Evolutionary conservation across 495 filamentous ascomycete genomes (phyloP).

Genomic region (Aspergillus cavernicola): DNA sequence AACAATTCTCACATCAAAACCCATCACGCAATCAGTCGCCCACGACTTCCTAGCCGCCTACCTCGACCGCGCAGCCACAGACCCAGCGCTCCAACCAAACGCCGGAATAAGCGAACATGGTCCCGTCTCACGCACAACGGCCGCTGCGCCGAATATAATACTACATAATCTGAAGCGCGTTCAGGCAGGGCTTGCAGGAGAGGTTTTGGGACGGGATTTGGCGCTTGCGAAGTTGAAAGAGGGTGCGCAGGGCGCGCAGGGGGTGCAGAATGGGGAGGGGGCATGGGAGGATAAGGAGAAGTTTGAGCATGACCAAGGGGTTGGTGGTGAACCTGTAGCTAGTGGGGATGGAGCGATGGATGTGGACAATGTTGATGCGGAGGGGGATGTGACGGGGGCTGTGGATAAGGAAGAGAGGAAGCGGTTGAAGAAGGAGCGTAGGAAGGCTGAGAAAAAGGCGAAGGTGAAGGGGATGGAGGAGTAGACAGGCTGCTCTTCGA

Average conservation of each 20-base stretch:
- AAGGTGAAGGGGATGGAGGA: constrained; percentile 36
- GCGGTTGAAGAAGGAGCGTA: constrained; percentile 49
- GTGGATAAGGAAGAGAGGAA: constrained; percentile 50
- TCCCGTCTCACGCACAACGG: constrained; percentile 50
- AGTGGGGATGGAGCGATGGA: constrained; percentile 23
- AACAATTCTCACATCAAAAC: constrained; percentile 37
- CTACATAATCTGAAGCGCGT: constrained; percentile 65
- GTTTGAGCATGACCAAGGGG: constrained; percentile 40
- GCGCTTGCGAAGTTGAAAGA: constrained; percentile 36
- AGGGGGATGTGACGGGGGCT: constrained; percentile 17
- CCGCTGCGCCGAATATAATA: constrained; percentile 51
- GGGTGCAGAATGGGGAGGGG: constrained; percentile 19
- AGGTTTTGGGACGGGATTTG: constrained; percentile 50
- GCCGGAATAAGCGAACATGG: constrained; percentile 59
- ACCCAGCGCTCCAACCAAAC: constrained; percentile 65
- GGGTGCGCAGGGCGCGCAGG: constrained; percentile 28
- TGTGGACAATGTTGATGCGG: constrained; percentile 23
- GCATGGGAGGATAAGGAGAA: constrained; percentile 52
- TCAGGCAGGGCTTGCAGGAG: constrained; percentile 59
- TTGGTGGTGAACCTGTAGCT: constrained; percentile 16
- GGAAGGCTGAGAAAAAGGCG: constrained; percentile 40
- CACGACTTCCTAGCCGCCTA: constrained; percentile 56
- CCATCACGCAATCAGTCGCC: constrained; percentile 50
- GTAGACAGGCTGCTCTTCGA: constrained; percentile 15
- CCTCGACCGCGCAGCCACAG: constrained; percentile 49